Evolutionary conservation across 352 stramenopile genomes (phyloP), one percentile per base, ranked within the genome.

Genomic region (Paralagenidium karlingii): DNA sequence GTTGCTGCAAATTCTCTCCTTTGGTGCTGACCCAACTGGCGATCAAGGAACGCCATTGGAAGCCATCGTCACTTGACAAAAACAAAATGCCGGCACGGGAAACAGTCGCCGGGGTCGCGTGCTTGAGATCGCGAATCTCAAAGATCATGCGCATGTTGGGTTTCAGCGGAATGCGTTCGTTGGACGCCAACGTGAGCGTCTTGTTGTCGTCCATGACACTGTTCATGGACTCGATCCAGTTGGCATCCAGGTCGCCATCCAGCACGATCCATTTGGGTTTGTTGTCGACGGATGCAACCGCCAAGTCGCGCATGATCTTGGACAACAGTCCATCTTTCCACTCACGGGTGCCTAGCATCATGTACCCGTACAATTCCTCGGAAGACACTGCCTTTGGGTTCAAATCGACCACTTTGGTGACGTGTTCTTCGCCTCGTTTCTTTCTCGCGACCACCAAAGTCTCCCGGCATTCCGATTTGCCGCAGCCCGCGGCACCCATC

Each of bases 371-470:
- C n/a, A 98, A 53, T 51, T 97, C 90, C 49, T 97, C 83, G 1
- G 85, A 96, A n/a, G 87, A 95, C 12, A 98, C 85, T 0, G 94
- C 83, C 55, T 98, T 98, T 8, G 93, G 92, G 47, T 97, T 97
- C 12, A 98, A 47, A 50, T 96, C 90, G 18, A 85, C 63, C 1
- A 85, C 73, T 43, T 80, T 79, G 1, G 73, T 90, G 9, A 52
- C 43, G 33, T 78, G 53, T 5, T 64, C 55, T 6, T 86, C 69
- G 4, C 73, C 67, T 51, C 69, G 68, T n/a, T 75, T 76, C 39
- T 79, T 82, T 12, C 82, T 57, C 18, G 89, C 87, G 21, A 67
- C 49, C 11, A 82, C 71, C 10, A 98, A 57, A 7, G 91, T 96
- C 32, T 91, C 75, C 31, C 94, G 97, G 27, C 75, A 96, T 49